phyloP scores from a whole-genome alignment of 306 rosid genomes.

The Prunus dulcis region DNA sequence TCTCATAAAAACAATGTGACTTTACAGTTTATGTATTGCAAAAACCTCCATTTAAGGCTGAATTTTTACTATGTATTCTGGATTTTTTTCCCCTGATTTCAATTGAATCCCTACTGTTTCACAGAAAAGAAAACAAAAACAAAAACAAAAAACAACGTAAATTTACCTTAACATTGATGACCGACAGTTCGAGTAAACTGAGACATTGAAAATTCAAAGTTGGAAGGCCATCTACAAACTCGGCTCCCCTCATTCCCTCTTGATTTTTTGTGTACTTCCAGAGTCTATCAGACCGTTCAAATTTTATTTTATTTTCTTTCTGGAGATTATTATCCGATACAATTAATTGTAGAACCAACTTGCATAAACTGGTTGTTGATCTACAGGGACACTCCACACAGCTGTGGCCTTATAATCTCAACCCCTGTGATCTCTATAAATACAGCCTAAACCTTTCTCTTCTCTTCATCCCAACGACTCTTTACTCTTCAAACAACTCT shows the following conservation, averaged over 20 bases:
- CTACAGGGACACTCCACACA: background rate
- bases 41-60: too few relatives aligned
- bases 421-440: slow-evolving; percentile 1
- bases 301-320: background rate
- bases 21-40: too few relatives aligned
- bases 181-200: background rate
- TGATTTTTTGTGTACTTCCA: too few relatives aligned
- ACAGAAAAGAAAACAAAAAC: too few relatives aligned
- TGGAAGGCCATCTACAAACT: background rate
- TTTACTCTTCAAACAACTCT: background rate
- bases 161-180: background rate
- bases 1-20: too few relatives aligned
- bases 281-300: background rate
- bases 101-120: too few relatives aligned
- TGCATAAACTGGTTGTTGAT: background rate
- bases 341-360: background rate
- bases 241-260: background rate
- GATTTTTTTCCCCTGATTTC: too few relatives aligned
- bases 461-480: background rate
- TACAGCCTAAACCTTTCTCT: background rate
- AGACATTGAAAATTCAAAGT: background rate
- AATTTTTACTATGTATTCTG: too few relatives aligned
- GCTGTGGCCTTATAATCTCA: background rate
- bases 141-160: too few relatives aligned
- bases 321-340: too few relatives aligned